Evolutionary conservation across 306 rosid species (phyloP).

Genomic region (Vigna mungo): DNA sequence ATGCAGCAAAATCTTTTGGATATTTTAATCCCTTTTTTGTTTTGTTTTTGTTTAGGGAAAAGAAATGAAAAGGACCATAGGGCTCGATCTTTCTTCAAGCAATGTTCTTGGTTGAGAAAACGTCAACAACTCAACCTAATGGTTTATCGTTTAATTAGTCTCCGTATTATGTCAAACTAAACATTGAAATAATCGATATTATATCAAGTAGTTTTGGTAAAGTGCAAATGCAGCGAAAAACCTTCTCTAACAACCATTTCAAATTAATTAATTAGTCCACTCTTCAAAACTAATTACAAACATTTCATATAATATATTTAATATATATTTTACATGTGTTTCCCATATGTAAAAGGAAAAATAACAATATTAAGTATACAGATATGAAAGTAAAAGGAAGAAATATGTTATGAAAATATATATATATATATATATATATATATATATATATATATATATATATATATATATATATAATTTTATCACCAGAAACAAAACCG

Average conservation of each 20-base stretch:
- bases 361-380: too few relatives aligned
- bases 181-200: conserved; percentile 9
- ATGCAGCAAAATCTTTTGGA: background rate
- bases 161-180: conserved; percentile 10
- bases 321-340: too few relatives aligned
- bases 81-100: conserved; percentile 2
- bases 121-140: conserved; percentile 47
- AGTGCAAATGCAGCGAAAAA: conserved; percentile 15
- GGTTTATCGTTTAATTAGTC: background rate
- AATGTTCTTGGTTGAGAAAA: conserved; percentile 46
- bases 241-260: background rate
- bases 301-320: too few relatives aligned
- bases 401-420: too few relatives aligned
- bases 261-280: background rate
- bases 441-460: too few relatives aligned
- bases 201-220: background rate
- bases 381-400: too few relatives aligned
- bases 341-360: too few relatives aligned
- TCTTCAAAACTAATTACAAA: too few relatives aligned
- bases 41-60: background rate
- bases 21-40: background rate
- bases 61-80: background rate
- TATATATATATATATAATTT: too few relatives aligned
- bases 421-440: too few relatives aligned
- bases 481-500: too few relatives aligned